These are phyloP conservation scores for Penstemon eatonii DNA, from an alignment of 257 asterid genomes.

Conservation along the genomic window DNA sequence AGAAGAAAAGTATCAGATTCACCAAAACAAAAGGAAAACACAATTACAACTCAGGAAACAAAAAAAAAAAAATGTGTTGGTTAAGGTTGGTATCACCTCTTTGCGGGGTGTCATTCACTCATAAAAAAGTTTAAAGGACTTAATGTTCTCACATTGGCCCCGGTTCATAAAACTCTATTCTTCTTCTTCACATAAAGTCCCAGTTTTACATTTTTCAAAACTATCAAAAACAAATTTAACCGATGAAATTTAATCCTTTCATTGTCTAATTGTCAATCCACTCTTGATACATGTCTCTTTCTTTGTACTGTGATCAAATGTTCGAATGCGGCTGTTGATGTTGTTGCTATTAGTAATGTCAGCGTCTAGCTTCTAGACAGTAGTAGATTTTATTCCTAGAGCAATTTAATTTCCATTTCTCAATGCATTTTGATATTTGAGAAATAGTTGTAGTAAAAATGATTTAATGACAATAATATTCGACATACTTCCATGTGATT, in stretches of 20 bases:
- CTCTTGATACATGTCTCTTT: too few species aligned
- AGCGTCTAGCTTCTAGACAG: too few species aligned
- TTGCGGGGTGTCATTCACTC: conserved; percentile 1
- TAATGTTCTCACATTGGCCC: neutral
- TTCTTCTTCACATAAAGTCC: neutral
- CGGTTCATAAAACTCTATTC: neutral
- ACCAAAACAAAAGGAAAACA: neutral
- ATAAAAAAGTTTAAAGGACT: neutral
- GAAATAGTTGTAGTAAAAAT: too few species aligned
- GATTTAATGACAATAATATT: too few species aligned
- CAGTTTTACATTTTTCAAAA: too few species aligned
- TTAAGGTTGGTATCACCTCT: conserved; percentile 25
- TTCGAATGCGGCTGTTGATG: too few species aligned
- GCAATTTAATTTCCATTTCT: too few species aligned
- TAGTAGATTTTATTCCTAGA: too few species aligned
- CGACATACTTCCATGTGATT: too few species aligned
- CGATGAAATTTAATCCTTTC: neutral
- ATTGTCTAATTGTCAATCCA: neutral
- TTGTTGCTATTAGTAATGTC: too few species aligned
- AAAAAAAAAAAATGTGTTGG: neutral
- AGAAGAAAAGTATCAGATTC: conserved; percentile 48
- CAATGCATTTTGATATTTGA: too few species aligned
- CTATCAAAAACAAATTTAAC: neutral
- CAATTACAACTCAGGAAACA: neutral
- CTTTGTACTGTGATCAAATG: too few species aligned